Evolutionary conservation across 140 eudicot species (phyloP).

Genomic region (Bidens hawaiensis): DNA sequence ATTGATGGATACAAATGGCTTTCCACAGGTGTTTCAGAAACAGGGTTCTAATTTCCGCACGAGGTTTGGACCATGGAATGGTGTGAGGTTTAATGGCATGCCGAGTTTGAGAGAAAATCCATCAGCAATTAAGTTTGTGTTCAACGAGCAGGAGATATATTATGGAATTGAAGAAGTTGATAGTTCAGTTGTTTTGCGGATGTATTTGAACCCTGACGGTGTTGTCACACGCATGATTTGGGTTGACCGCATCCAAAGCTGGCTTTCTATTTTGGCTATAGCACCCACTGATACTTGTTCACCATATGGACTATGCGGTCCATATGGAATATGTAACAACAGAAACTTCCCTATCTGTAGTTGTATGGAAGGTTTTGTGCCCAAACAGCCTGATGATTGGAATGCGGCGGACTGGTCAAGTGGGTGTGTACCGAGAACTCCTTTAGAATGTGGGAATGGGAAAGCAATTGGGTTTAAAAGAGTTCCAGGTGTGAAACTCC

Average conservation of each 20-base stretch:
- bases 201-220: not conserved
- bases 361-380: constrained; percentile 32
- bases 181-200: no score
- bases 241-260: constrained; percentile 8
- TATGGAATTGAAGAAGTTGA: no score
- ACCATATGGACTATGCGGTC: constrained; percentile 16
- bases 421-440: constrained; percentile 21
- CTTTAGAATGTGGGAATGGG: constrained; percentile 11
- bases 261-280: constrained; percentile 2
- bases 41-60: not conserved
- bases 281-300: constrained; percentile 8
- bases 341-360: constrained; percentile 20
- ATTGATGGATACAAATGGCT: no score
- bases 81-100: constrained; percentile 12
- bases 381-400: constrained; percentile 16
- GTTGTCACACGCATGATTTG: not conserved
- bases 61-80: constrained; percentile 16
- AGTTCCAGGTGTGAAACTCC: constrained; percentile 17
- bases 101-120: constrained; percentile 3
- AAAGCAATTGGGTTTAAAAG: constrained; percentile 1
- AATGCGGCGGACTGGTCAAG: constrained; percentile 19
- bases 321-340: constrained; percentile 26
- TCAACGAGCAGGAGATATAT: no score
- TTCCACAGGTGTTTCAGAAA: not conserved
- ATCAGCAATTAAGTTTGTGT: not conserved